Percentiles rank a stretch among this genome's conserved stretches.
Evolutionary conservation across 768 basidiomycete species (phyloP).

Genomic region (Steccherinum ochraceum): DNA sequence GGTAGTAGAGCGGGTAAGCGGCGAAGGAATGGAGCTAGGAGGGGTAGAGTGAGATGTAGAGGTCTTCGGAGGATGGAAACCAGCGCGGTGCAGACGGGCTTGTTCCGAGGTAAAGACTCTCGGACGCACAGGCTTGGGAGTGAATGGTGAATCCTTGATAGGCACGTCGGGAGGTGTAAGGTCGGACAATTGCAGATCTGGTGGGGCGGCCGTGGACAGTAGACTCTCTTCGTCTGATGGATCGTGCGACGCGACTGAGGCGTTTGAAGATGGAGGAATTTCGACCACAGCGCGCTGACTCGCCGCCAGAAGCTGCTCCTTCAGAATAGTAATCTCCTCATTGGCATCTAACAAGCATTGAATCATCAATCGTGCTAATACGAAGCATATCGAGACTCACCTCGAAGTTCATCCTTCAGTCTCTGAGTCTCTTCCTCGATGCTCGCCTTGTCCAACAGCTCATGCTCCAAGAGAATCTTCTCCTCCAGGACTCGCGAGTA

Average conservation of each 20-base stretch:
- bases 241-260: constrained; percentile 25
- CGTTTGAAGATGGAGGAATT: constrained; percentile 15
- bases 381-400: constrained; percentile 33
- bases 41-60: constrained; percentile 31
- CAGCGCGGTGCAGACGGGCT: constrained; percentile 39
- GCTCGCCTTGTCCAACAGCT: constrained; percentile 83
- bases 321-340: constrained; percentile 77
- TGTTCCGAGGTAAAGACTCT: constrained; percentile 10
- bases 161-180: constrained; percentile 39
- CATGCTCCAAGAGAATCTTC: constrained; percentile 95
- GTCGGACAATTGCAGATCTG: constrained; percentile 56
- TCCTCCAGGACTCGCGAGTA: constrained; percentile 91
- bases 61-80: constrained; percentile 34
- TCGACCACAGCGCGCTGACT: constrained; percentile 22
- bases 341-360: constrained; percentile 57
- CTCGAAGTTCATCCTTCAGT: constrained; percentile 88
- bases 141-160: constrained; percentile 19
- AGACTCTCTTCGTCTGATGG: constrained; percentile 42
- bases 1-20: constrained; percentile 50
- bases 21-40: constrained; percentile 33
- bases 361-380: neutral
- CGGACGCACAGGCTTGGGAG: constrained; percentile 12
- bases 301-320: constrained; percentile 56
- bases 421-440: constrained; percentile 90
- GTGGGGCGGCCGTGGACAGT: constrained; percentile 49